Conservation (phyloP, 306 rosid species). For the Medicago lupulina region DNA sequence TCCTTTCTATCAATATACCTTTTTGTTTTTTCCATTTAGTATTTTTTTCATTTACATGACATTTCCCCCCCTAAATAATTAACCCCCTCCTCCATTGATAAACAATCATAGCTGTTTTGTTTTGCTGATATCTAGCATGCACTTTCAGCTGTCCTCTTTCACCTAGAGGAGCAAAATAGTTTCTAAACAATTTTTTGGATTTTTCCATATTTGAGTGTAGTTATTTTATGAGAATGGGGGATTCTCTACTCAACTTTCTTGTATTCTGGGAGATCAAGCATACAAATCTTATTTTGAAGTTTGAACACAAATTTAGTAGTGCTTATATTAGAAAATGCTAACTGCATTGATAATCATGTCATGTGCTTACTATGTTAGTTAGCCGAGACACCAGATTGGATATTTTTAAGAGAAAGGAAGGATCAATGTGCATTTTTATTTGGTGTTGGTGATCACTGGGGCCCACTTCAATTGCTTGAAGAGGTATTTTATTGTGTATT, state of each 20-base stretch:
- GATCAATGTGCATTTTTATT: constrained; percentile 74
- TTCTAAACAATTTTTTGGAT: not conserved
- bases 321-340: constrained; percentile 3
- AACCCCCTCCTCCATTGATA: not conserved
- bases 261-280: constrained; percentile 20
- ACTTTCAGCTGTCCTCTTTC: not conserved
- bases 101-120: constrained; percentile 13
- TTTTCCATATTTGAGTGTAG: constrained; percentile 19
- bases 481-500: constrained; percentile 58
- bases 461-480: constrained; percentile 79
- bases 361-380: constrained; percentile 67
- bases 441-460: constrained; percentile 91
- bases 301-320: constrained; percentile 20
- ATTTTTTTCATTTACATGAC: not conserved
- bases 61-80: not conserved
- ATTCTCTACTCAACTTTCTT: constrained; percentile 10
- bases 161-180: not conserved
- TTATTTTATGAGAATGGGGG: constrained; percentile 12
- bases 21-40: constrained; percentile 8
- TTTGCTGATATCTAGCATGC: constrained; percentile 21
- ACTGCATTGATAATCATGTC: constrained; percentile 32
- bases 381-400: constrained; percentile 85
- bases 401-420: constrained; percentile 69
- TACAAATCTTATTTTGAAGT: constrained; percentile 7
- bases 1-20: constrained; percentile 17